Evolutionary conservation across 2,329 filamentous ascomycete species (phyloP).

Genomic region (Verticillium nonalfalfae): DNA sequence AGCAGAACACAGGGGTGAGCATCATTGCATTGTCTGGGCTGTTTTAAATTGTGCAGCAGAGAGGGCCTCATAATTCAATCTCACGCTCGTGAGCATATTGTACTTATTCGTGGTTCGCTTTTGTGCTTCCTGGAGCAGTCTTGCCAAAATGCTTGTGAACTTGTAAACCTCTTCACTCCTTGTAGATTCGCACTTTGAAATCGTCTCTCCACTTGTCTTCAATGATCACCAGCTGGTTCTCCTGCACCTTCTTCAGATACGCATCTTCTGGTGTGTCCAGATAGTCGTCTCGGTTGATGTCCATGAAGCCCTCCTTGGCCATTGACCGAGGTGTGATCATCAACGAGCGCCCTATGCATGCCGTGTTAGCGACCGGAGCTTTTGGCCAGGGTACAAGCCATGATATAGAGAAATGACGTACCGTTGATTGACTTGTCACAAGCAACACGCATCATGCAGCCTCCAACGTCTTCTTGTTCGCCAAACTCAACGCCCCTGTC

Average conservation of each 20-base stretch:
- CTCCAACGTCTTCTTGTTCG: constrained; percentile 22
- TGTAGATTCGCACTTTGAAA: constrained; percentile 25
- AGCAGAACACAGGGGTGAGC: too few relatives aligned
- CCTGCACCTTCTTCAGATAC: constrained; percentile 30
- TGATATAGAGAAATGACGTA: constrained; percentile 2
- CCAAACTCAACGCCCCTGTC: constrained; percentile 32
- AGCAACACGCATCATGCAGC: constrained; percentile 25
- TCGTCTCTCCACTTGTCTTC: constrained; percentile 32
- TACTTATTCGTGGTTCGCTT: too few relatives aligned
- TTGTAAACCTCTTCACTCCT: constrained; percentile 9
- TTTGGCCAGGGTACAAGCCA: not conserved
- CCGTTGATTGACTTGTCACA: constrained; percentile 23
- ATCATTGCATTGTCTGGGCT: too few relatives aligned
- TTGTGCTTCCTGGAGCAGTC: too few relatives aligned
- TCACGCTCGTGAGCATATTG: too few relatives aligned
- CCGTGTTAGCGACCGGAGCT: not conserved
- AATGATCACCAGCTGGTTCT: constrained; percentile 31
- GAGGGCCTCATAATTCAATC: too few relatives aligned
- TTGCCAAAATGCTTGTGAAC: not conserved
- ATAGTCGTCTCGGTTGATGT: constrained; percentile 30
- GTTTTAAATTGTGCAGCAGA: too few relatives aligned
- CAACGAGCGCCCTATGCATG: constrained; percentile 24
- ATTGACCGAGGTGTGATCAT: constrained; percentile 30
- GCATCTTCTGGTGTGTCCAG: constrained; percentile 21
- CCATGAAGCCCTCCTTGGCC: constrained; percentile 31